Conservation (phyloP, 2,329 filamentous ascomycete genomes). For the Didymella exigua region DNA sequence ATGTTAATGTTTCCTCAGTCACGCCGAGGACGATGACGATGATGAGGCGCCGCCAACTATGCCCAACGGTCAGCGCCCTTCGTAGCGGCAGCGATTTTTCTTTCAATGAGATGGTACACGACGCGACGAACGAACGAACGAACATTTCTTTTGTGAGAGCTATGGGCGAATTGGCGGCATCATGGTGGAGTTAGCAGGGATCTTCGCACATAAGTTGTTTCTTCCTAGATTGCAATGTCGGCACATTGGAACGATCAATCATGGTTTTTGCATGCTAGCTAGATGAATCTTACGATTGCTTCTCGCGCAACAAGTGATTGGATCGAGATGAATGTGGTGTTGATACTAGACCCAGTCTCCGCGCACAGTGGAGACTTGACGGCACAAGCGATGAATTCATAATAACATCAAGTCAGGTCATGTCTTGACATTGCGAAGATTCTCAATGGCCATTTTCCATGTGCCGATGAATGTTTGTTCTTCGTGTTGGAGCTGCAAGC, state of each 20-base stretch:
- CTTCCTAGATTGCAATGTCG: neutral
- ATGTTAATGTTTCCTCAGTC: constrained; percentile 21
- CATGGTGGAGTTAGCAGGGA: constrained; percentile 9
- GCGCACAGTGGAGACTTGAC: too few relatives aligned
- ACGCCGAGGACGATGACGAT: constrained; percentile 32
- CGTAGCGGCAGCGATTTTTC: neutral
- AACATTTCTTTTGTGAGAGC: neutral
- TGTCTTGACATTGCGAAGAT: too few relatives aligned
- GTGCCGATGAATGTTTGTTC: too few relatives aligned
- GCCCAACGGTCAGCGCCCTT: constrained; percentile 30
- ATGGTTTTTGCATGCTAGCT: neutral
- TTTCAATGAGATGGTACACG: neutral
- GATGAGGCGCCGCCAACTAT: constrained; percentile 26
- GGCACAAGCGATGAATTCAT: too few relatives aligned
- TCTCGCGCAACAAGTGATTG: neutral
- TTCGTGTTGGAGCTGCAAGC: too few relatives aligned
- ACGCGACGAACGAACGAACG: constrained; percentile 4
- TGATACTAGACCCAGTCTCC: too few relatives aligned
- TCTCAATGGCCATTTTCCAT: too few relatives aligned
- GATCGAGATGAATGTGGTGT: neutral
- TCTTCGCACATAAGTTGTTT: constrained; percentile 1
- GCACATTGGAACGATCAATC: neutral
- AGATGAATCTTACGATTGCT: neutral
- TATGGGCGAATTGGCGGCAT: constrained; percentile 15
- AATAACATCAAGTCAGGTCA: too few relatives aligned